Percentiles rank a stretch among this genome's conserved stretches.
Conservation (phyloP, 768 basidiomycete genomes). For the Dioszegia crocea region DNA sequence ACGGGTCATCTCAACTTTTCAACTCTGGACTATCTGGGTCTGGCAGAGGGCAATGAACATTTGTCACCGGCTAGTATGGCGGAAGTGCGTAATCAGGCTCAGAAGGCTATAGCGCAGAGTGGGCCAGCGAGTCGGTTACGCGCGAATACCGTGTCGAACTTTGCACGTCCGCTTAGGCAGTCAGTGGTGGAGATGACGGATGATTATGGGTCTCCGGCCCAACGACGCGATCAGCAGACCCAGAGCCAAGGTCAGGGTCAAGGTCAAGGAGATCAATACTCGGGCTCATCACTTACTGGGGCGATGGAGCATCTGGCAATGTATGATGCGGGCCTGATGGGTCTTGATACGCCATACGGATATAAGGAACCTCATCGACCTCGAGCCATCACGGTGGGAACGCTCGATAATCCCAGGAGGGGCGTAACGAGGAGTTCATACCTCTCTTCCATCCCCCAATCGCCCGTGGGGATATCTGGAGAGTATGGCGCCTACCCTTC, state of each 20-base stretch:
- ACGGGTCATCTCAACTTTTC: conserved; percentile 77
- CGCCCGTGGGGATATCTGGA: conserved; percentile 17
- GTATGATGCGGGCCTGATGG: conserved; percentile 24
- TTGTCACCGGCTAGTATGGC: conserved; percentile 70
- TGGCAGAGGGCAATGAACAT: conserved; percentile 61
- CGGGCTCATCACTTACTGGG: conserved; percentile 13
- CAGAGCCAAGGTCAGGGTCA: conserved; percentile 1
- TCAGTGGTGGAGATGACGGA: conserved; percentile 19
- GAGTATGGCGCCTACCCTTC: conserved; percentile 16
- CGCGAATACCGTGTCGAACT: conserved; percentile 87
- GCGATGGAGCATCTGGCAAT: conserved; percentile 30
- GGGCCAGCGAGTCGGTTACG: conserved; percentile 71
- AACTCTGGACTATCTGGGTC: conserved; percentile 91
- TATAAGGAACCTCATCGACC: conserved; percentile 40
- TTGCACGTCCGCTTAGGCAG: conserved; percentile 59
- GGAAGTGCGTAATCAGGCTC: conserved; percentile 82
- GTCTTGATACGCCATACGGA: neutral
- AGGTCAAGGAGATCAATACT: neutral
- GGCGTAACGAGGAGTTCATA: conserved; percentile 15
- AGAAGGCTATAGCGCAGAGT: conserved; percentile 81
- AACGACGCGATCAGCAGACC: no score
- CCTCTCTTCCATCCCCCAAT: conserved; percentile 38
- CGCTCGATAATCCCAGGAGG: conserved; percentile 35
- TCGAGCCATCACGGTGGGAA: conserved; percentile 48
- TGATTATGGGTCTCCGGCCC: neutral